Evolutionary conservation across 306 rosid species (phyloP).

Genomic region (Quercus dentata): DNA sequence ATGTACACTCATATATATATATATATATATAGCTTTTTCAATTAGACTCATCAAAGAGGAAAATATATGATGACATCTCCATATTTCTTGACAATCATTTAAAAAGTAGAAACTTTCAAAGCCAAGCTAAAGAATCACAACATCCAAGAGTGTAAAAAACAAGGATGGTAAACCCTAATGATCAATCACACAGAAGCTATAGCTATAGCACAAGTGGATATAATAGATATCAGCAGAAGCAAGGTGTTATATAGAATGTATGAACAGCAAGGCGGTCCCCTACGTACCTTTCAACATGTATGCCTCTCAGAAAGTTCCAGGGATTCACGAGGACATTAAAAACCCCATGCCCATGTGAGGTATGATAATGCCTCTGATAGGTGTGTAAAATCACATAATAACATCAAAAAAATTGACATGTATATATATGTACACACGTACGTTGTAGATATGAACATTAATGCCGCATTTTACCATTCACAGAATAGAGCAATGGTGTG

Average conservation of each 20-base stretch:
- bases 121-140: no score
- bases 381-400: slow-evolving; percentile 1
- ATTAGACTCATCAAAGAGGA: no score
- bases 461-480: neutral
- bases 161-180: neutral
- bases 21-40: no score
- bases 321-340: slow-evolving; percentile 24
- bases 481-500: neutral
- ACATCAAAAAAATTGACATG: neutral
- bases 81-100: no score
- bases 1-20: no score
- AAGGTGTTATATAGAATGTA: neutral
- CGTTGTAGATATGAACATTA: neutral
- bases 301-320: slow-evolving; percentile 15
- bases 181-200: neutral
- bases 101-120: no score
- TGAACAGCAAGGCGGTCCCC: slow-evolving; percentile 28
- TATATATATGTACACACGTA: slow-evolving; percentile 5
- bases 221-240: neutral
- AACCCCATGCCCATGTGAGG: slow-evolving; percentile 48
- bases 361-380: slow-evolving; percentile 26
- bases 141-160: neutral
- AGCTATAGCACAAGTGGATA: neutral
- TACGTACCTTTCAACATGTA: neutral
- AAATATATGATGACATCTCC: no score